Conservation (phyloP, 1,284 basidiomycete species). For the Chalciporus sp. region DNA sequence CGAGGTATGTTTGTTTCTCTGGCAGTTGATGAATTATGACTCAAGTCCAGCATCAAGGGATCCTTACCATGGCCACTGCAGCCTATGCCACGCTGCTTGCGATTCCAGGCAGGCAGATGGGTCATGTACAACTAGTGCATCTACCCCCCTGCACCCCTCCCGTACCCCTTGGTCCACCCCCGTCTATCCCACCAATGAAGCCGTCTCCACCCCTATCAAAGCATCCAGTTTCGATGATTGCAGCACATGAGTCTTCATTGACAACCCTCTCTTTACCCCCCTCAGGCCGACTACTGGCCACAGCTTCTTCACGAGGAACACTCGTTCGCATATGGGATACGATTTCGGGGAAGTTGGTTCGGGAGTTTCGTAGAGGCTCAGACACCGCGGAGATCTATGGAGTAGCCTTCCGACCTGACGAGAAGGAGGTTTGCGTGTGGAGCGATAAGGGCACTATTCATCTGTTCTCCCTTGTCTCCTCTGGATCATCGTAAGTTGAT, state of each 20-base stretch:
- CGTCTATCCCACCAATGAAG: conserved; percentile 42
- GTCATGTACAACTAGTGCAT: conserved; percentile 89
- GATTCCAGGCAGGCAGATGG: conserved; percentile 86
- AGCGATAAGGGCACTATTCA: conserved; percentile 98
- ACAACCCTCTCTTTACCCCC: conserved; percentile 78
- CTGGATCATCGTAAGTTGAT: conserved; percentile 62
- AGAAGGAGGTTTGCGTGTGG: conserved; percentile 84
- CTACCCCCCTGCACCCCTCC: conserved; percentile 73
- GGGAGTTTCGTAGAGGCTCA: conserved; percentile 85
- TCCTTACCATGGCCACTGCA: conserved; percentile 81
- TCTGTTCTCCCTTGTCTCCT: conserved; percentile 74
- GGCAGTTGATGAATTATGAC: conserved; percentile 5
- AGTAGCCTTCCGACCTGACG: conserved; percentile 77
- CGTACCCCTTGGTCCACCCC: conserved; percentile 32
- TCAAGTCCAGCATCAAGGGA: conserved; percentile 52
- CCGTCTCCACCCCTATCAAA: conserved; percentile 58
- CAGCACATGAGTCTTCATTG: conserved; percentile 82
- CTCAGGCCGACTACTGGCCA: conserved; percentile 82
- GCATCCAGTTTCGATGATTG: conserved; percentile 79
- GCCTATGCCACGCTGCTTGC: conserved; percentile 80
- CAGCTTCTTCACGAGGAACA: conserved; percentile 85
- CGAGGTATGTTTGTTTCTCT: conserved; percentile 53
- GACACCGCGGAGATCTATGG: conserved; percentile 94
- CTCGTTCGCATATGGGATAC: conserved; percentile 90
- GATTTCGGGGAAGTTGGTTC: conserved; percentile 69